Conservation (phyloP, 768 basidiomycete species). For the Coprinopsis strossmayeri region DNA sequence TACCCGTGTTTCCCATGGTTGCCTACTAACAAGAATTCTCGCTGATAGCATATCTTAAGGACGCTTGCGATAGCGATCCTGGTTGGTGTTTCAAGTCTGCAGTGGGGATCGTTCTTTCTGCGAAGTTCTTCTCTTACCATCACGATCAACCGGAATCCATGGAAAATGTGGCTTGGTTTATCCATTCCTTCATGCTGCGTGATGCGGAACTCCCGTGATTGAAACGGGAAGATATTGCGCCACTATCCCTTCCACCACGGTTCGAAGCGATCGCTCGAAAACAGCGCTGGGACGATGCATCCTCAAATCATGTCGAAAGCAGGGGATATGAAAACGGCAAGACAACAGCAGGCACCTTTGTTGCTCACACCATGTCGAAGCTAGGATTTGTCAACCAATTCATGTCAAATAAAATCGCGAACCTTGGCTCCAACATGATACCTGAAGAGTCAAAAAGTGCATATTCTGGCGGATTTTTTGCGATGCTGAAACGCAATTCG, state of each 20-base stretch:
- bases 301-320: constrained; percentile 16
- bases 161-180: constrained; percentile 10
- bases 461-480: constrained; percentile 41
- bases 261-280: constrained; percentile 7
- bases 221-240: background rate
- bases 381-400: constrained; percentile 61
- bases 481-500: constrained; percentile 39
- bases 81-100: constrained; percentile 68
- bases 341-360: constrained; percentile 49
- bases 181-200: constrained; percentile 10
- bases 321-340: constrained; percentile 59
- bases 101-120: constrained; percentile 49
- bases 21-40: background rate
- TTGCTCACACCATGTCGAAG: constrained; percentile 36
- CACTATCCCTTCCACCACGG: background rate
- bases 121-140: constrained; percentile 50
- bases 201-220: constrained; percentile 2
- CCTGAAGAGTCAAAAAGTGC: constrained; percentile 30
- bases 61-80: constrained; percentile 48
- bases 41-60: constrained; percentile 50
- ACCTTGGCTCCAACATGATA: constrained; percentile 29
- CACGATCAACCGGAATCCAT: constrained; percentile 8
- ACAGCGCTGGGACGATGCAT: constrained; percentile 7
- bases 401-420: constrained; percentile 39
- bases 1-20: background rate